Evolutionary conservation across 768 basidiomycete species (phyloP).

Genomic region (Podaxis rugospora): DNA sequence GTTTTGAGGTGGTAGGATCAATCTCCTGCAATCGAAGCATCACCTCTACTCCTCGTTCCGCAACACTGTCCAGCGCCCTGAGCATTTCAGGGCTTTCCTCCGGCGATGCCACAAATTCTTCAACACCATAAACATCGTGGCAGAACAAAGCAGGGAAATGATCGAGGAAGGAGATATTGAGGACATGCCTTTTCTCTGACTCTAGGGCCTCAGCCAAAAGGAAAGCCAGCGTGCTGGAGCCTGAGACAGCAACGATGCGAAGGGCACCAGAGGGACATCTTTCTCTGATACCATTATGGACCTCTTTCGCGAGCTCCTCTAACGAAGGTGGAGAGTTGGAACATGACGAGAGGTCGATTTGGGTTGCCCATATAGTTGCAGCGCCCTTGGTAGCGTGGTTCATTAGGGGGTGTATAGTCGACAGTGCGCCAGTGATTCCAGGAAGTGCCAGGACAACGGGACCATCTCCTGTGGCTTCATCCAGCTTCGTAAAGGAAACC

Average conservation of each 20-base stretch:
- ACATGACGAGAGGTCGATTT: not conserved
- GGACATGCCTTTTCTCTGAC: not conserved
- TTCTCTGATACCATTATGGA: not conserved
- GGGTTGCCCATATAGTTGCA: not conserved
- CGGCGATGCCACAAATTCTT: not conserved
- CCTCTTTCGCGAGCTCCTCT: not conserved
- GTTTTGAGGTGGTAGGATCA: not conserved
- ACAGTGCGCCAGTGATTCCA: not conserved
- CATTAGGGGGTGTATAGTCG: not conserved
- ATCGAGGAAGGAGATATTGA: not conserved
- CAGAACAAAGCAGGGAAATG: constrained; percentile 4
- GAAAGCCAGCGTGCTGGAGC: not conserved
- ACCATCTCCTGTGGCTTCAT: not conserved
- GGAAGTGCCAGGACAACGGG: not conserved
- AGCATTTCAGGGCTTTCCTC: not conserved
- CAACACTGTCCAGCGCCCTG: not conserved
- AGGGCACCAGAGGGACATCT: not conserved
- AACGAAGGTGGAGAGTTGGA: not conserved
- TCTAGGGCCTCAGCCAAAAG: not conserved
- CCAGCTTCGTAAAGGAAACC: not conserved
- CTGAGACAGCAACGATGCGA: not conserved
- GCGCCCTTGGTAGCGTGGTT: not conserved
- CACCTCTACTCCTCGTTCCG: not conserved
- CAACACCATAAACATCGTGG: not conserved
- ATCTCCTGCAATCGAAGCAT: constrained; percentile 2